phyloP scores from a whole-genome alignment of 768 basidiomycete species.

The Suillus cothurnatus region DNA sequence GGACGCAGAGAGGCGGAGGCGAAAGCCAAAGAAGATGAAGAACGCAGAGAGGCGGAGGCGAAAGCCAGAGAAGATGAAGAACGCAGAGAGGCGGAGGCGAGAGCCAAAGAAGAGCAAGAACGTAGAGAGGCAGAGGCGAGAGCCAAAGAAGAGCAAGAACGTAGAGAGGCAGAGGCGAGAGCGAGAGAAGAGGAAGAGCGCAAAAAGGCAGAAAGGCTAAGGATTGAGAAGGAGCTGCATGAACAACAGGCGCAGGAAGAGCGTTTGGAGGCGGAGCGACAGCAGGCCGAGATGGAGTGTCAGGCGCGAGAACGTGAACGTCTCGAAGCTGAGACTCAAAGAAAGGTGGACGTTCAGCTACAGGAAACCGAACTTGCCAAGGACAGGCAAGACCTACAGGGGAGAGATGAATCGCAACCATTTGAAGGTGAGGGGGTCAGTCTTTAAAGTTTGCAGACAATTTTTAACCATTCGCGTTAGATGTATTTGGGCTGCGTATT shows the following conservation, averaged over 20 bases:
- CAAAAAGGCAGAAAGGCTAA: constrained; percentile 4
- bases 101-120: constrained; percentile 19
- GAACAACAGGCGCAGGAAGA: not conserved
- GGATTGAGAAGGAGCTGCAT: not conserved
- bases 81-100: constrained; percentile 21
- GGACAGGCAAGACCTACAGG: constrained; percentile 6
- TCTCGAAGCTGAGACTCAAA: constrained; percentile 8
- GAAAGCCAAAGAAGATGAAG: constrained; percentile 18
- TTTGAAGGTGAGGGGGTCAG: constrained; percentile 23
- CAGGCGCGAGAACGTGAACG: constrained; percentile 9
- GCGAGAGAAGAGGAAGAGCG: not conserved
- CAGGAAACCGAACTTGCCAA: not conserved
- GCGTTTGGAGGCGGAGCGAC: constrained; percentile 17
- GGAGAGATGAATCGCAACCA: not conserved
- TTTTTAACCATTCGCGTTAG: constrained; percentile 34
- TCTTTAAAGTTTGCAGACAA: not conserved
- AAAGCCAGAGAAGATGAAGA: constrained; percentile 16
- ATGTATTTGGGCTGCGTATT: constrained; percentile 57
- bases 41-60: constrained; percentile 6
- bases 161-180: not conserved
- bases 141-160: constrained; percentile 9
- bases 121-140: constrained; percentile 18
- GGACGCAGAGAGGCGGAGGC: constrained; percentile 25
- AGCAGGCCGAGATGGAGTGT: constrained; percentile 2
- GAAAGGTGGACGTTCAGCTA: not conserved